These are phyloP conservation scores for Xylariales sp. DNA, from an alignment of 2,329 filamentous ascomycete genomes.

Conservation along the genomic window DNA sequence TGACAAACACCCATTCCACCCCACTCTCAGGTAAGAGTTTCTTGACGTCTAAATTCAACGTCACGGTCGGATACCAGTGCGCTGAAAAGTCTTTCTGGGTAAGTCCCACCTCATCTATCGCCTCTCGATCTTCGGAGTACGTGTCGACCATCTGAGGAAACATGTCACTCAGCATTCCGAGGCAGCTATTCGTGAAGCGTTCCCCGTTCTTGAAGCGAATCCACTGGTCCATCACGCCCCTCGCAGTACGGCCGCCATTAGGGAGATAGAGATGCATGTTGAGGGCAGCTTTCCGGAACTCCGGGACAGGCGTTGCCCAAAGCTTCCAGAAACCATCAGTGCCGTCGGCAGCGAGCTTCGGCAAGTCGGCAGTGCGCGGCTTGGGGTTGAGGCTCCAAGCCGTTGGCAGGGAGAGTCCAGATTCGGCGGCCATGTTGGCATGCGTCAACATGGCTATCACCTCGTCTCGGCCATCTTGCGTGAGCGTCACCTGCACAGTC, in stretches of 20 bases:
- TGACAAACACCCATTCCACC: conserved; percentile 61
- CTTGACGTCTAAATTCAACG: conserved; percentile 67
- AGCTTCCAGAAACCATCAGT: conserved; percentile 22
- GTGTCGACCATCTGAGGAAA: conserved; percentile 25
- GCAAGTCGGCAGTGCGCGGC: conserved; percentile 17
- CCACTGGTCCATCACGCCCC: conserved; percentile 25
- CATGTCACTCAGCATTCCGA: conserved; percentile 25
- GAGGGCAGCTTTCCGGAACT: conserved; percentile 21
- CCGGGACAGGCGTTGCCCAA: conserved; percentile 16
- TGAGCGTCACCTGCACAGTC: conserved; percentile 26
- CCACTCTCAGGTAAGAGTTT: conserved; percentile 61
- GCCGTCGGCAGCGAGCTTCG: conserved; percentile 17
- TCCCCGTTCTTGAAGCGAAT: conserved; percentile 23
- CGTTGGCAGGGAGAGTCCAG: conserved; percentile 47
- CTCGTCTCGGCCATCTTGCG: conserved; percentile 46
- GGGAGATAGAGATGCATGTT: conserved; percentile 20
- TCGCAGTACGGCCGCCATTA: conserved; percentile 15
- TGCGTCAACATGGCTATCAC: conserved; percentile 63
- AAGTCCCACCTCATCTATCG: neutral
- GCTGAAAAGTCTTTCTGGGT: neutral
- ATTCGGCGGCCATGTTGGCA: conserved; percentile 54
- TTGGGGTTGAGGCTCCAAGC: conserved; percentile 42
- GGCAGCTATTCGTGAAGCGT: conserved; percentile 18
- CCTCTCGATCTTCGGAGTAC: conserved; percentile 1
- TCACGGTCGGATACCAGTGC: conserved; percentile 61